Evolutionary conservation across 1,284 basidiomycete species (phyloP), one percentile per base, ranked within the genome.

Genomic region (Cutaneotrichosporon sp.): DNA sequence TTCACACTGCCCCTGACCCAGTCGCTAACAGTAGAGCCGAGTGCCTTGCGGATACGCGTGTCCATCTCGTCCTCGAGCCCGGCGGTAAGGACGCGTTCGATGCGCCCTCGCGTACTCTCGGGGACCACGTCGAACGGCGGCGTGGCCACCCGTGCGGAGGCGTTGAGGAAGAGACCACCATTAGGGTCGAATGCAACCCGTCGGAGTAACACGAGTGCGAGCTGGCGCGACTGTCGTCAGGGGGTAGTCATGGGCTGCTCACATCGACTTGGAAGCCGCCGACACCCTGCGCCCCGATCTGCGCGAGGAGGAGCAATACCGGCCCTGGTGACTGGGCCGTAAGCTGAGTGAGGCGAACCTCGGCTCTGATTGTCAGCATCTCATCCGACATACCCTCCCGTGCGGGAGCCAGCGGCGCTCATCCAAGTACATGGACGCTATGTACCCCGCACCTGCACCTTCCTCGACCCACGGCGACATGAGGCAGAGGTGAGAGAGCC

Each of bases 211-310:
- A 79, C 73, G 14, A 77, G 67, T 10, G 71, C 59, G 4, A 79
- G 66, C 5, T 78, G 67, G 14, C 77, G 76, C 40, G 76, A 70
- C 77, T 79, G 52, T 11, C 22, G 51, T 59, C 40, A 51, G 36
- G 14, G 16, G 11, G 4, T 9, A 42, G 18, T n/a, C 16, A 53
- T 14, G 34, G 42, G 26, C 16, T 1, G 65, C 75, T 65, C 64
- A 78, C 78, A 49, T 79, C 78, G 0, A 75, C 64, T 58, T 78
- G 78, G 61, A 76, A 79, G 5, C 78, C 78, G 14, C 78, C 78
- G 0, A 79, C 78, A 16, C 73, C 76, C 55, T 69, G 72, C 2
- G 76, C 74, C 14, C 78, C 78, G 46, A 79, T 72, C 62, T 79
- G 78, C 26, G 75, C 72, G 2, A 79, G 72, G 1, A 78, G 57